Percentiles rank a stretch among this genome's conserved stretches.
Conservation (phyloP, 2,329 filamentous ascomycete species). For the Cytospora mali region DNA sequence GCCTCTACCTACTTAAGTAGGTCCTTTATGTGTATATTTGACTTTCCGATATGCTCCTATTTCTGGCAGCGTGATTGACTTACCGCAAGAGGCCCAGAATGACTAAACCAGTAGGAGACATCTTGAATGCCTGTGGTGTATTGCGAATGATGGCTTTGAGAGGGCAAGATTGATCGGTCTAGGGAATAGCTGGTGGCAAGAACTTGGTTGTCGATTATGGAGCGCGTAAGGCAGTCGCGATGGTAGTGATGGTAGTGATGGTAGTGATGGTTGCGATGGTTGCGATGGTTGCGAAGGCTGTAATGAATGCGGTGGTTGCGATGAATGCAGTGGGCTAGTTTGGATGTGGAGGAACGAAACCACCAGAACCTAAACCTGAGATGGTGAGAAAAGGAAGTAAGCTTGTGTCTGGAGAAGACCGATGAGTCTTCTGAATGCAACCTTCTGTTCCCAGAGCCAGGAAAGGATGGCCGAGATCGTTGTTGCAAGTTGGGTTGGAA, state of each 20-base stretch:
- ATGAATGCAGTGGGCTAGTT: background rate
- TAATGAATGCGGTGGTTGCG: too few relatives aligned
- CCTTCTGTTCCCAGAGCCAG: background rate
- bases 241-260: too few relatives aligned
- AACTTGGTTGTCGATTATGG: background rate
- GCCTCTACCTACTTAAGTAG: too few relatives aligned
- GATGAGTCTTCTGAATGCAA: background rate
- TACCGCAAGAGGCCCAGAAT: slow-evolving; percentile 17
- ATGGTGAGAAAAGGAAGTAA: too few relatives aligned
- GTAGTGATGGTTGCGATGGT: too few relatives aligned
- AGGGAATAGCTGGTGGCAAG: background rate
- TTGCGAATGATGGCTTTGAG: background rate
- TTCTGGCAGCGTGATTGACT: background rate
- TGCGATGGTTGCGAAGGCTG: too few relatives aligned
- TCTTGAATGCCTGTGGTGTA: background rate
- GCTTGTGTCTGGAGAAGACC: too few relatives aligned
- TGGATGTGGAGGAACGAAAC: background rate
- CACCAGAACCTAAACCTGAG: background rate
- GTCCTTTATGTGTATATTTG: too few relatives aligned
- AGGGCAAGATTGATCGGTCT: background rate
- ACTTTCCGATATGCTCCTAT: too few relatives aligned
- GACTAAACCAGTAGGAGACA: slow-evolving; percentile 8
- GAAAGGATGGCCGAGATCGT: too few relatives aligned
- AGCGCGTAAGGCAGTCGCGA: background rate
- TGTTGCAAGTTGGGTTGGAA: too few relatives aligned